These are phyloP conservation scores for Hypholoma fasciculare DNA, from an alignment of 768 basidiomycete genomes.

Conservation along the genomic window DNA sequence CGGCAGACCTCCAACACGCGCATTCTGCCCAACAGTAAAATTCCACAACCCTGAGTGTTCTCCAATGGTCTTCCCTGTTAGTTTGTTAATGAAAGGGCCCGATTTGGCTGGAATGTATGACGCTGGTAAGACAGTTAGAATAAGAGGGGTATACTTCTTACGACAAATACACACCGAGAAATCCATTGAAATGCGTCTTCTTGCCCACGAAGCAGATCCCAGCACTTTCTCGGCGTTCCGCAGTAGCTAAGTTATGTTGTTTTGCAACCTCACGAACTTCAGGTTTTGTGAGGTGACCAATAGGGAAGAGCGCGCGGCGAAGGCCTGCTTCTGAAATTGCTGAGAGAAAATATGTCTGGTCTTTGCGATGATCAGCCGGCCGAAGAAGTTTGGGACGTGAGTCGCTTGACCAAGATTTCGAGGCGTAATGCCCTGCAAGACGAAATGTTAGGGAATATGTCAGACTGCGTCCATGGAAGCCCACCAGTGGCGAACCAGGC, in stretches of 20 bases:
- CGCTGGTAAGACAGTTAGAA: conserved; percentile 40
- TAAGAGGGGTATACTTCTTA: background rate
- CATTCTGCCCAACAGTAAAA: conserved; percentile 84
- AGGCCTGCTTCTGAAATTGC: conserved; percentile 70
- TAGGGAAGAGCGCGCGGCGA: conserved; percentile 74
- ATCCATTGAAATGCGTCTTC: conserved; percentile 67
- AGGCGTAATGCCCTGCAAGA: conserved; percentile 80
- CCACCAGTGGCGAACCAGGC: conserved; percentile 84
- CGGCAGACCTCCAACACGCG: conserved; percentile 60
- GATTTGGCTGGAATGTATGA: conserved; percentile 72
- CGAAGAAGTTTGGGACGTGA: conserved; percentile 55
- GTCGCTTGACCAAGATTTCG: conserved; percentile 48
- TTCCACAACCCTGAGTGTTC: conserved; percentile 78
- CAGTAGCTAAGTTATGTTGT: conserved; percentile 64
- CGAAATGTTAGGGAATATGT: background rate
- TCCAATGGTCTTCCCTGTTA: conserved; percentile 54
- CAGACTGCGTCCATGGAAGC: background rate
- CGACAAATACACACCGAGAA: conserved; percentile 54
- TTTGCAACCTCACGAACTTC: conserved; percentile 74
- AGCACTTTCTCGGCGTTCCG: conserved; percentile 83
- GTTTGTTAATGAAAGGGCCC: conserved; percentile 65
- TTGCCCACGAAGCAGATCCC: conserved; percentile 95
- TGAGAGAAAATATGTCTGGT: conserved; percentile 92
- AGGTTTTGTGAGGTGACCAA: conserved; percentile 65
- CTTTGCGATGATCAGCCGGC: conserved; percentile 64